Base-by-base conservation (phyloP, 106 monocot genomes). In the Dendrobium catenatum region DNA sequence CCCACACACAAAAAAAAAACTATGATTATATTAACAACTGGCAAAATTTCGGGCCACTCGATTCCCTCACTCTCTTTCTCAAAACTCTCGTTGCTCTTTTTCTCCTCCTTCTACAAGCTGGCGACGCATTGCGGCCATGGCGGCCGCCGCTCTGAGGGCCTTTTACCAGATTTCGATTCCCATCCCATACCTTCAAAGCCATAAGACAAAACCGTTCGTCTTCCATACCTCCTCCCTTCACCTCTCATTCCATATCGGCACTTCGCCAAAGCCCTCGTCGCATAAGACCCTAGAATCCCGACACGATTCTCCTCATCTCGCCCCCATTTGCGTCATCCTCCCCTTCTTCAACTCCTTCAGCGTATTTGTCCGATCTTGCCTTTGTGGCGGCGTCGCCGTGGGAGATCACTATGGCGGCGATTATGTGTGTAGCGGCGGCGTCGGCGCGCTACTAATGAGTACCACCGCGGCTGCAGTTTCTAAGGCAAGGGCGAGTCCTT, bases 401-500 rank as follows among this genome's bases (percentile, higher is more conserved):
- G 68, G 16, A 27, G 74, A 33, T 8, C 78, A 58, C 18, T 11
- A 15, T 43, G 80, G 46, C 17, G 59, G 61, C 18, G 77, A 66
- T 18, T 84, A 31, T 75, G 54, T 79, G 29, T 55, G 85, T 80
- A 43, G 86, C 55, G 84, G 86, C 7, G 76, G 83, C 13, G 81
- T 90, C 59, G 81, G 81, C 54, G 79, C 82, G 68, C 24, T 88
- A 44, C 84, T 88, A 55, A 87, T 89, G 86, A 93, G 89, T 82
- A 89, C 88, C 64, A 90, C 94, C 5, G 88, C 88, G 47, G 80
- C 87, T 26, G 86, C 86, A 58, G 82, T 84, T 27, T 78, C 90
- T 55, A 85, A 79, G 66, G 85, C 89, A 7, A 80, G 70, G 83
- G 90, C 86, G 6, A 91, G 84, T 58, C 95, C 95, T 7, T 90